Conservation (phyloP, 352 stramenopile genomes). For the Phytophthora sp. region DNA sequence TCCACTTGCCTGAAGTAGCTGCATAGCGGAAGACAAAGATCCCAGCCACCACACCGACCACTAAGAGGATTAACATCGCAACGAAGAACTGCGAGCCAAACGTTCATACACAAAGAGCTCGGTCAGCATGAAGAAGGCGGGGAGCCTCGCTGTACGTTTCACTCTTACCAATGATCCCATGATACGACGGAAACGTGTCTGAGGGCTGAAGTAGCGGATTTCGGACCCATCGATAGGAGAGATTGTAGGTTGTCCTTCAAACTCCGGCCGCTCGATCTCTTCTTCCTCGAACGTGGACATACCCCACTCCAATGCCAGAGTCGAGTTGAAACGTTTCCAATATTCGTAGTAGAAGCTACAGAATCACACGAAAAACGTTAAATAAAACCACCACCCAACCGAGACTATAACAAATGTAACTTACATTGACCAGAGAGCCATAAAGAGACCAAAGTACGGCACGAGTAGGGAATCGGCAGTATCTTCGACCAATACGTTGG, state of each 20-base stretch:
- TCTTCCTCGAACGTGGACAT: conserved; percentile 79
- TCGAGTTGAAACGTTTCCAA: conserved; percentile 83
- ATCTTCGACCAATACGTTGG: conserved; percentile 69
- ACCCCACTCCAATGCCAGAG: conserved; percentile 74
- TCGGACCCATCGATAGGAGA: conserved; percentile 74
- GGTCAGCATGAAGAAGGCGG: neutral
- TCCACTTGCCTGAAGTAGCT: conserved; percentile 55
- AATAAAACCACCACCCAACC: no score
- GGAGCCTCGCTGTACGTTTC: neutral
- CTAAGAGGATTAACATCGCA: conserved; percentile 69
- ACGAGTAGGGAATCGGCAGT: conserved; percentile 67
- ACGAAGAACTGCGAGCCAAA: conserved; percentile 61
- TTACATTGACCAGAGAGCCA: conserved; percentile 79
- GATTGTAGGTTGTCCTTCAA: conserved; percentile 69
- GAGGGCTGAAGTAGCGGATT: conserved; percentile 83
- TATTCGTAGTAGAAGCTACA: conserved; percentile 80
- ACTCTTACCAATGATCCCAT: conserved; percentile 67
- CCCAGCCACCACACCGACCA: conserved; percentile 65
- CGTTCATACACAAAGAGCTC: neutral
- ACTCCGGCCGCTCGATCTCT: conserved; percentile 73
- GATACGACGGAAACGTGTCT: conserved; percentile 64
- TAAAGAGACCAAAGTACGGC: conserved; percentile 83
- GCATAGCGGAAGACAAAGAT: conserved; percentile 81
- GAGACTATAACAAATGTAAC: no score
- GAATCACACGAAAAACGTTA: neutral